Base-by-base conservation (phyloP, 2,329 filamentous ascomycete species). In the Teratosphaeria nubilosa region DNA sequence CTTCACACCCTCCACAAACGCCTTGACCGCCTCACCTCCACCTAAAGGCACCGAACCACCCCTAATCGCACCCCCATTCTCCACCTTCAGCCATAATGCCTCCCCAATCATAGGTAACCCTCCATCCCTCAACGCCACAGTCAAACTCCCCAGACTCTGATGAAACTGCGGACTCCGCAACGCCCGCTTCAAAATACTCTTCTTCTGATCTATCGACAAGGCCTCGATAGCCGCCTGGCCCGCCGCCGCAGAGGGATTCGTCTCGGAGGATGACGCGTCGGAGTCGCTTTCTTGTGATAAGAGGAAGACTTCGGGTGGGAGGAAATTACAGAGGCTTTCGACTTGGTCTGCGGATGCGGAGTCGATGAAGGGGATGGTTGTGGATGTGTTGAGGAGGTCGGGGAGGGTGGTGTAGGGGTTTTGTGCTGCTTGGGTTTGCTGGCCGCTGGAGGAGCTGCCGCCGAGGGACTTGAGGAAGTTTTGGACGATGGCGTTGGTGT, bases 91-190 rank as follows among this genome's bases (percentile, higher is more conserved):
- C 6, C 85, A 83, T 45, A 99, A 77, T 3, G 91, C 92, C 67
- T 95, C 91, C 6, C 90, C 87, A 63, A 99, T 87, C 66, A 86
- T 95, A 4, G 92, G 91, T 58, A 99, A 75, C 0, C 92, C 94
- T 13, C 94, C 94, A 66, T 97, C 92, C 58, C 91, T 81, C 57
- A 99, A 78, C 13, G 94, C 94, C 73, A 91, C 85, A 0, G 91
- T 96, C 65, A 99, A 76, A 70, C 88, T 94, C 0, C 85, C 83
- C 45, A 96, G 75, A 64, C 90, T 92, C 73, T 97, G 94, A 60
- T 85, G 83, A 69, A 99, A 91, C 70, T 99, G 94, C 20, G 94
- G 92, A 64, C 89, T 95, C 63, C 89, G 84, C 14, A 97, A 76
- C 7, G 97, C 91, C 69, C 86, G 87, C 71, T 85, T 86, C 51